Evolutionary conservation across 148 eudicot species (phyloP).

Genomic region (Rhododendron ferrugineum): DNA sequence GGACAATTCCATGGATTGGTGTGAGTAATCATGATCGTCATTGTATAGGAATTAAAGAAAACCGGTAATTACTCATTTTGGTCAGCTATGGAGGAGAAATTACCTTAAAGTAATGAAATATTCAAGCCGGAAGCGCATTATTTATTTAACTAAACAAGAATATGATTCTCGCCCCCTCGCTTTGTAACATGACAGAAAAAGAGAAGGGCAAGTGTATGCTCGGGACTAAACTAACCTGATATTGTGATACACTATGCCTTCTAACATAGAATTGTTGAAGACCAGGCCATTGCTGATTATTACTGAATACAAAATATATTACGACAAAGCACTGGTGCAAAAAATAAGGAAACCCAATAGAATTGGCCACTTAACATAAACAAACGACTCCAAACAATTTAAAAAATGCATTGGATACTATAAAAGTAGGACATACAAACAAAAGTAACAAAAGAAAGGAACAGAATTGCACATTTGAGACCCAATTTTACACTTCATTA

Average conservation of each 20-base stretch:
- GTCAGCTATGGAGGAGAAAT: background rate
- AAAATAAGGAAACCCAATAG: background rate
- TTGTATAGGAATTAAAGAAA: background rate
- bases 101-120: background rate
- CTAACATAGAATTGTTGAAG: background rate
- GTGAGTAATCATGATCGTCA: background rate
- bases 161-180: background rate
- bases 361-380: background rate
- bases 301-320: background rate
- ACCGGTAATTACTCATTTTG: background rate
- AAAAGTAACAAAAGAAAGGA: background rate
- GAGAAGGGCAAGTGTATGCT: background rate
- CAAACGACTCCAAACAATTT: background rate
- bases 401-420: background rate
- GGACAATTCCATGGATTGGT: background rate
- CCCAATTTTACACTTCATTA: background rate
- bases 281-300: background rate
- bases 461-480: background rate
- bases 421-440: background rate
- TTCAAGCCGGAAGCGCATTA: background rate
- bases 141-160: background rate
- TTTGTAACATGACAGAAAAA: background rate
- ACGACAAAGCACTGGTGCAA: background rate
- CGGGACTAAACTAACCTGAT: background rate
- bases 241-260: background rate